These are phyloP conservation scores for Camptophora hylomeconis DNA, from an alignment of 2,329 filamentous ascomycete genomes.

Conservation along the genomic window DNA sequence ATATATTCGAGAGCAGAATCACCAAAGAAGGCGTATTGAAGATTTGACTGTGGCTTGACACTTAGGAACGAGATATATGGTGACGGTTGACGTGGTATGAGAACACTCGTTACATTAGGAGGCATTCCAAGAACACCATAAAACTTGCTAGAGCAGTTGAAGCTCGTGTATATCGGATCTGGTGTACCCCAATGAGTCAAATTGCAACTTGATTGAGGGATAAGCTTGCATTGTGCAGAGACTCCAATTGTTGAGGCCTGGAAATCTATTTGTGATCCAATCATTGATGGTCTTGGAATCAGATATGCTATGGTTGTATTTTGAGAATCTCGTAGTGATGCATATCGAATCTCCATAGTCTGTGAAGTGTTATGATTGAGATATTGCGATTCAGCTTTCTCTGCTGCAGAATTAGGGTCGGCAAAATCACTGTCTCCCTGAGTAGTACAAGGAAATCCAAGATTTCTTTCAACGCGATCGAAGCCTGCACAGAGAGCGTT, in stretches of 20 bases:
- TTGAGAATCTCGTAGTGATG: conserved; percentile 1
- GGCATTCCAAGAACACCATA: conserved; percentile 14
- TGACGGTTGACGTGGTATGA: conserved; percentile 5
- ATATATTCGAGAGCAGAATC: conserved; percentile 7
- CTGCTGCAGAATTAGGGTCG: conserved; percentile 7
- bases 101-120: conserved; percentile 6
- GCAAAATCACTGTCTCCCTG: conserved; percentile 2
- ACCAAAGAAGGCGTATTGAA: conserved; percentile 15
- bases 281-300: conserved; percentile 7
- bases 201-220: conserved; percentile 9
- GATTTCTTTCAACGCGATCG: conserved; percentile 10
- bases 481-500: conserved; percentile 10
- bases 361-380: conserved; percentile 11
- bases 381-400: conserved; percentile 12
- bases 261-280: conserved; percentile 10
- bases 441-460: conserved; percentile 13
- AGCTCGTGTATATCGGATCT: conserved; percentile 8
- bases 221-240: conserved; percentile 11
- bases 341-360: conserved; percentile 8
- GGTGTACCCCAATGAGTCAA: conserved; percentile 7
- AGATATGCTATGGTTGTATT: conserved; percentile 10
- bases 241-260: conserved; percentile 12
- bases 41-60: conserved; percentile 9
- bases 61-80: conserved; percentile 10
- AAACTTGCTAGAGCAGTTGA: conserved; percentile 15